Evolutionary conservation across 495 filamentous ascomycete species (phyloP).

Genomic region (Penicillium arizonense): DNA sequence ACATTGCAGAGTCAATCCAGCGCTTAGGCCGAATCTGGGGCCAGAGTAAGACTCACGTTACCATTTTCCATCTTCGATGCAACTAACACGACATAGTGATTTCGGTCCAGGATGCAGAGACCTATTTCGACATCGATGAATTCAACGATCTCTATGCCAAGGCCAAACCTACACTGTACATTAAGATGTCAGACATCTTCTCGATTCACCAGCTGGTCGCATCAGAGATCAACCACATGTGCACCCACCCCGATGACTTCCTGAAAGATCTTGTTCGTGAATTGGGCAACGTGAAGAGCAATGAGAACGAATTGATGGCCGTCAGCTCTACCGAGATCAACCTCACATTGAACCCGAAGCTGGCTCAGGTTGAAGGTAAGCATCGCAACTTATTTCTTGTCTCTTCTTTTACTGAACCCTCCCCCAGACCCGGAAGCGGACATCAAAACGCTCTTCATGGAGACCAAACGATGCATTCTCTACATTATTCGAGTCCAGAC

Average conservation of each 20-base stretch:
- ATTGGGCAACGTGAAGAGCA: conserved; percentile 90
- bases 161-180: conserved; percentile 93
- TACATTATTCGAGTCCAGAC: conserved; percentile 98
- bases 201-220: conserved; percentile 89
- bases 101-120: conserved; percentile 78
- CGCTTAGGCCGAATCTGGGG: conserved; percentile 74
- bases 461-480: conserved; percentile 94
- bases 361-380: conserved; percentile 79
- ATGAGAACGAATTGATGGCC: conserved; percentile 86
- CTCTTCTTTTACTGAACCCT: conserved; percentile 3
- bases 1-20: conserved; percentile 81
- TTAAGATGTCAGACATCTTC: conserved; percentile 98
- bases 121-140: conserved; percentile 95
- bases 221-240: conserved; percentile 71
- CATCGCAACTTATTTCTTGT: neutral
- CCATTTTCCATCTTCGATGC: neutral
- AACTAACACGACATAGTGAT: conserved; percentile 58
- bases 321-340: conserved; percentile 88
- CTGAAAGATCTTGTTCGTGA: conserved; percentile 90
- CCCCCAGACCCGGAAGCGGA: conserved; percentile 79
- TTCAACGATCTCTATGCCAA: conserved; percentile 97
- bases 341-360: conserved; percentile 85
- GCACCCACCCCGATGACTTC: conserved; percentile 78
- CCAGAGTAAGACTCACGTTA: conserved; percentile 44
- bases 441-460: conserved; percentile 90